A percentile compares a stretch with the other conserved stretches of the same genome.
These are phyloP conservation scores for Adiantum capillusveneris DNA, from an alignment of 75 land plant genomes.

Conservation along the genomic window DNA sequence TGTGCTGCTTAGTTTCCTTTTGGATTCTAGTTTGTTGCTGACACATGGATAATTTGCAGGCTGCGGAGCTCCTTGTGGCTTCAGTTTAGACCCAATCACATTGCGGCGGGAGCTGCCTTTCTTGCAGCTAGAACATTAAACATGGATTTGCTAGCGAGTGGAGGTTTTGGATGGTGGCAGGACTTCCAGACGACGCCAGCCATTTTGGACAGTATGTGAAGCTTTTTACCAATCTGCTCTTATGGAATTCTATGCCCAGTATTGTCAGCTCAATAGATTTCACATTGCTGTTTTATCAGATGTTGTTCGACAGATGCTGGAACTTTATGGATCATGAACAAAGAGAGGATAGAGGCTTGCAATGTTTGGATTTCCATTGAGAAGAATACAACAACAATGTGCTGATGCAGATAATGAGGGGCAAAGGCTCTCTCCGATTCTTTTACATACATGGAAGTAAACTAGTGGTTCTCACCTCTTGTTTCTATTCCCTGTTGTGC, in stretches of 20 bases:
- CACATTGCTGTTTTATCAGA: slow-evolving; percentile 29
- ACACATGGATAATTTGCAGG: too few relatives aligned
- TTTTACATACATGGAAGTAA: too few relatives aligned
- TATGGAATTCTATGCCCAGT: background rate
- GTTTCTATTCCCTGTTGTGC: too few relatives aligned
- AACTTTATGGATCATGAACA: slow-evolving; percentile 17
- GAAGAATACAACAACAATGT: too few relatives aligned
- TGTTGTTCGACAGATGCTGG: slow-evolving; percentile 55
- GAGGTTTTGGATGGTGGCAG: slow-evolving; percentile 31
- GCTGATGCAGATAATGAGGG: too few relatives aligned
- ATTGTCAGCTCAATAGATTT: background rate
- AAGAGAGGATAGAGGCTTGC: too few relatives aligned
- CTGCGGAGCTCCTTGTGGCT: slow-evolving; percentile 68
- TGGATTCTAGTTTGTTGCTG: too few relatives aligned
- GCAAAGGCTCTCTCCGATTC: too few relatives aligned
- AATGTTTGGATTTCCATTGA: too few relatives aligned
- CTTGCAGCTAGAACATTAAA: slow-evolving; percentile 55
- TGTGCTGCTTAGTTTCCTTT: too few relatives aligned
- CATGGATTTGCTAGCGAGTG: slow-evolving; percentile 26
- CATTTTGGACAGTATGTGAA: slow-evolving; percentile 41
- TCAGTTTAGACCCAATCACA: slow-evolving; percentile 69
- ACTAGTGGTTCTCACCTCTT: too few relatives aligned
- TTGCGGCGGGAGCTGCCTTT: slow-evolving; percentile 70
- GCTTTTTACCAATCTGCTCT: background rate
- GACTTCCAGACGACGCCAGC: slow-evolving; percentile 53